Evolutionary conservation across 2,329 filamentous ascomycete genomes (phyloP).

Genomic region (Aureobasidium namibiae): DNA sequence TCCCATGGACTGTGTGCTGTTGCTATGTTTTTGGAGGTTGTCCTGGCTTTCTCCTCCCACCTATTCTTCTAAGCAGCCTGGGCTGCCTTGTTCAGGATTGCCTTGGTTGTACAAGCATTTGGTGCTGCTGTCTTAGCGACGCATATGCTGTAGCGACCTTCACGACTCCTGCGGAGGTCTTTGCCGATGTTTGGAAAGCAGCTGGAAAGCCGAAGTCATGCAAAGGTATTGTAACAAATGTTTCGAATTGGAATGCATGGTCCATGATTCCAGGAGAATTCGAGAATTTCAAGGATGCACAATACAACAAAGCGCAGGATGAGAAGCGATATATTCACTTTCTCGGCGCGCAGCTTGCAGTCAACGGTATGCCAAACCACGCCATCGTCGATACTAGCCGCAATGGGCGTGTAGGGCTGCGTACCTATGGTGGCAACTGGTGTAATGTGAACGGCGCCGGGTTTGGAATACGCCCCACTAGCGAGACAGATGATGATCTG

Average conservation of each 20-base stretch:
- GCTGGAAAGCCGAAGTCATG: constrained; percentile 6
- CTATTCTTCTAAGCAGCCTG: too few relatives aligned
- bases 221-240: constrained; percentile 7
- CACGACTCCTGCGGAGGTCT: neutral
- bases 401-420: neutral
- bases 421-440: constrained; percentile 9
- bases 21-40: too few relatives aligned
- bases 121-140: too few relatives aligned
- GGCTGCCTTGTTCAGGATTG: too few relatives aligned
- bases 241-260: constrained; percentile 4
- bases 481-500: constrained; percentile 53
- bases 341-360: constrained; percentile 3
- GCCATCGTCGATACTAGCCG: constrained; percentile 3
- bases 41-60: too few relatives aligned
- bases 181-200: constrained; percentile 7
- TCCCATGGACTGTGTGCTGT: too few relatives aligned
- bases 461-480: constrained; percentile 54
- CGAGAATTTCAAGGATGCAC: constrained; percentile 4
- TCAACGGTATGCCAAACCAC: constrained; percentile 4
- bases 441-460: constrained; percentile 38
- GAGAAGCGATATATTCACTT: constrained; percentile 4
- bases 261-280: constrained; percentile 4
- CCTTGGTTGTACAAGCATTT: too few relatives aligned
- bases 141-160: too few relatives aligned
- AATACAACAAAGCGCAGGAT: constrained; percentile 7